Evolutionary conservation across 2,329 filamentous ascomycete genomes (phyloP).

Genomic region (Juglanconis sp.): DNA sequence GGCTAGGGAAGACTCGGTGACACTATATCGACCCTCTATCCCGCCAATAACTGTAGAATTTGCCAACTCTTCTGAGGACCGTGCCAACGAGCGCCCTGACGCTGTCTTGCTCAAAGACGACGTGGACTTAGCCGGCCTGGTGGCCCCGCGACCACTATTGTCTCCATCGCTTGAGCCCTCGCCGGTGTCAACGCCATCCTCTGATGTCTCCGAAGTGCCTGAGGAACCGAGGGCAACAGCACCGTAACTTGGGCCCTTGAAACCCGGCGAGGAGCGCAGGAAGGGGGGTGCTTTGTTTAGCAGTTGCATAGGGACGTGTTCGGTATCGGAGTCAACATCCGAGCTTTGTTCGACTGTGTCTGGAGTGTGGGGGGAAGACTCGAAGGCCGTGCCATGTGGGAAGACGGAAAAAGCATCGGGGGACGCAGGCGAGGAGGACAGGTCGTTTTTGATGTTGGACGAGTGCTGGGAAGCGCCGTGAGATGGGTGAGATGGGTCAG

Average conservation of each 20-base stretch:
- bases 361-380: conserved; percentile 4
- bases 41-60: conserved; percentile 50
- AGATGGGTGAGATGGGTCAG: conserved; percentile 9
- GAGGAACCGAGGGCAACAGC: conserved; percentile 24
- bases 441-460: conserved; percentile 13
- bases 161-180: conserved; percentile 15
- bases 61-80: conserved; percentile 48
- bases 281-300: conserved; percentile 24
- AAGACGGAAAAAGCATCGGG: conserved; percentile 6
- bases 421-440: conserved; percentile 5
- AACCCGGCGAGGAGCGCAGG: conserved; percentile 30
- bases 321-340: conserved; percentile 1
- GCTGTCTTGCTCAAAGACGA: conserved; percentile 12
- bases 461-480: background rate
- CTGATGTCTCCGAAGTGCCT: conserved; percentile 2
- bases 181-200: conserved; percentile 9
- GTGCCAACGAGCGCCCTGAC: conserved; percentile 2
- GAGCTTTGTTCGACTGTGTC: conserved; percentile 3
- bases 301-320: conserved; percentile 18
- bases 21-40: conserved; percentile 50
- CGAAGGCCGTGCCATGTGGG: conserved; percentile 16
- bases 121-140: conserved; percentile 5
- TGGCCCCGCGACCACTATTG: background rate
- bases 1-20: conserved; percentile 46
- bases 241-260: conserved; percentile 31